These are phyloP conservation scores for Huntiella omanensis DNA, from an alignment of 2,329 filamentous ascomycete species.

Conservation along the genomic window DNA sequence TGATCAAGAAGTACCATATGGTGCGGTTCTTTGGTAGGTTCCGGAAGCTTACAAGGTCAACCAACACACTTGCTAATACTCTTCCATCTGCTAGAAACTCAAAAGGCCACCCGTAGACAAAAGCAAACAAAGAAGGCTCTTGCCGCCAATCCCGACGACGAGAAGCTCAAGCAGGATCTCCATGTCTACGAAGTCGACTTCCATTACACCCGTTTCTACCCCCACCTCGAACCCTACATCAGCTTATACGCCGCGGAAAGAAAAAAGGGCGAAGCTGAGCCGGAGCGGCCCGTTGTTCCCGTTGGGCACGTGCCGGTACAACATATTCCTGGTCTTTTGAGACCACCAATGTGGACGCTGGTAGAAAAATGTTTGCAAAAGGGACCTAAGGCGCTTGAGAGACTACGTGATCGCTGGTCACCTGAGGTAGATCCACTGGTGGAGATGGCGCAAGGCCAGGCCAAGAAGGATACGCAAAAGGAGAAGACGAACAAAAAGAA, in stretches of 20 bases:
- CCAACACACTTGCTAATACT: not conserved
- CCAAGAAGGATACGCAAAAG: slow-evolving; percentile 13
- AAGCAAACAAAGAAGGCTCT: slow-evolving; percentile 45
- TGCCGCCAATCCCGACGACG: slow-evolving; percentile 28
- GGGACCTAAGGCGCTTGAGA: slow-evolving; percentile 31
- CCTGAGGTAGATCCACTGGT: slow-evolving; percentile 14
- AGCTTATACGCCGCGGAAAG: slow-evolving; percentile 32
- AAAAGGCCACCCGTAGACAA: slow-evolving; percentile 49
- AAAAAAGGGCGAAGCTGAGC: slow-evolving; percentile 20
- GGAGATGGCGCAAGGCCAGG: slow-evolving; percentile 12
- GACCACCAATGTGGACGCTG: slow-evolving; percentile 45
- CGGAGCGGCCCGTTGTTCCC: slow-evolving; percentile 20
- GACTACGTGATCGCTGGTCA: slow-evolving; percentile 33
- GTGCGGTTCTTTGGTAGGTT: slow-evolving; percentile 61
- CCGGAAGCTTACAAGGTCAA: too few relatives aligned
- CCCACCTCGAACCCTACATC: slow-evolving; percentile 52
- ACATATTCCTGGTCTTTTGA: slow-evolving; percentile 10
- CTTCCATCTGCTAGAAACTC: slow-evolving; percentile 33
- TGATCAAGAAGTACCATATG: slow-evolving; percentile 69
- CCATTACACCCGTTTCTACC: slow-evolving; percentile 56
- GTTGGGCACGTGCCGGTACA: slow-evolving; percentile 21
- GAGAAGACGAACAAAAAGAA: slow-evolving; percentile 14
- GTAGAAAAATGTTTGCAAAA: slow-evolving; percentile 46
- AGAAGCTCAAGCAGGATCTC: slow-evolving; percentile 36
- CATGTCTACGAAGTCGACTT: slow-evolving; percentile 55